Percentiles rank a stretch among this genome's conserved stretches.
Conservation (phyloP, 495 filamentous ascomycete species). For the Hyaloscypha bicolor region DNA sequence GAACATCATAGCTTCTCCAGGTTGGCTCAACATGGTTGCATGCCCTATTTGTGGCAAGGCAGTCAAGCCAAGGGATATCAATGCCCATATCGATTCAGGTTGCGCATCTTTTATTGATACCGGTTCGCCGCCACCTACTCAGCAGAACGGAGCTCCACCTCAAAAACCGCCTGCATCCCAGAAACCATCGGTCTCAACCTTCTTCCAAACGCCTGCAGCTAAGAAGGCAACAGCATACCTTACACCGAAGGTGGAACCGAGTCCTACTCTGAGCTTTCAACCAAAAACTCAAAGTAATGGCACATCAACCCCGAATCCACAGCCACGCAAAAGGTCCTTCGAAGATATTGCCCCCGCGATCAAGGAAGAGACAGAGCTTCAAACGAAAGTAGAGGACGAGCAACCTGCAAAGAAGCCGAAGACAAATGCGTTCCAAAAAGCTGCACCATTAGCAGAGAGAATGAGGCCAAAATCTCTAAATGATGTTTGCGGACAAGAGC, state of each 20-base stretch:
- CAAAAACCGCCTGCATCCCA: slow-evolving; percentile 39
- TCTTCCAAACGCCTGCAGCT: slow-evolving; percentile 76
- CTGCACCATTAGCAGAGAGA: slow-evolving; percentile 86
- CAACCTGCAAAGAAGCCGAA: slow-evolving; percentile 61
- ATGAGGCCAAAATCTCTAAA: slow-evolving; percentile 87
- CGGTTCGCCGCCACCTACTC: slow-evolving; percentile 42
- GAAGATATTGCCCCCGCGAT: slow-evolving; percentile 27
- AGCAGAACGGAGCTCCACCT: slow-evolving; percentile 45
- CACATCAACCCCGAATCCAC: slow-evolving; percentile 6
- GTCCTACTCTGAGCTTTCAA: slow-evolving; percentile 20
- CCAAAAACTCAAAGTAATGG: slow-evolving; percentile 22
- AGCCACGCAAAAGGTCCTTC: slow-evolving; percentile 31
- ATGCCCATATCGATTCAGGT: slow-evolving; percentile 85
- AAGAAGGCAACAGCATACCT: slow-evolving; percentile 48
- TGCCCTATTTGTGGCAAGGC: slow-evolving; percentile 85
- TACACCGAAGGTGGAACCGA: slow-evolving; percentile 30
- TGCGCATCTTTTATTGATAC: slow-evolving; percentile 64
- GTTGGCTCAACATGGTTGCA: slow-evolving; percentile 60
- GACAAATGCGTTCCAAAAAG: slow-evolving; percentile 59
- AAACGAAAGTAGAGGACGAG: slow-evolving; percentile 29
- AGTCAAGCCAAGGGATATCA: slow-evolving; percentile 79
- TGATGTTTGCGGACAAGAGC: slow-evolving; percentile 87
- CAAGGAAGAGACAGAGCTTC: slow-evolving; percentile 26
- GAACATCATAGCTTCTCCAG: slow-evolving; percentile 2
- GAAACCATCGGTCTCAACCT: slow-evolving; percentile 59